Evolutionary conservation across 306 rosid genomes (phyloP).

Genomic region (Cyamopsis tetragonoloba): DNA sequence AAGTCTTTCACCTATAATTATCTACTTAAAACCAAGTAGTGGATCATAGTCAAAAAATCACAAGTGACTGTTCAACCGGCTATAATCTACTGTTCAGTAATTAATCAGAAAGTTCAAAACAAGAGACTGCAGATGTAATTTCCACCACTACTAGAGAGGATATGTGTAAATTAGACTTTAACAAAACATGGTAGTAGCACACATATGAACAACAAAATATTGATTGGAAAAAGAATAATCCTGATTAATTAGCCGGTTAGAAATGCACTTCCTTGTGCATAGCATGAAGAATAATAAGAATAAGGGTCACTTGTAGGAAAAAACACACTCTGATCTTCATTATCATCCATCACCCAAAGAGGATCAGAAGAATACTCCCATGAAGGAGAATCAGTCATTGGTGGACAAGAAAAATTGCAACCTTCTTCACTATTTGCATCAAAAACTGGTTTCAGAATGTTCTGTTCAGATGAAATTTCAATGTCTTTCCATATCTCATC

Average conservation of each 20-base stretch:
- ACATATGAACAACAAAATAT: conserved; percentile 50
- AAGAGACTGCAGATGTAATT: no score
- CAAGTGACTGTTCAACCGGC: no score
- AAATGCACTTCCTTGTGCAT: conserved; percentile 30
- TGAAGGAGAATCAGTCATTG: conserved; percentile 36
- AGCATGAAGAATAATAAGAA: conserved; percentile 44
- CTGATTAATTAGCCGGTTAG: conserved; percentile 53
- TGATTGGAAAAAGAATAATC: conserved; percentile 44
- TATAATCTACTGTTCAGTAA: no score
- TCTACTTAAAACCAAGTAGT: no score
- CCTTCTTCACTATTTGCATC: conserved; percentile 36
- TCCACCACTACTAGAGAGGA: no score
- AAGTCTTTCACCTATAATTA: no score
- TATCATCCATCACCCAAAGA: conserved; percentile 66
- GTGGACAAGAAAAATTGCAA: conserved; percentile 41
- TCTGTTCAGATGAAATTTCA: conserved; percentile 47
- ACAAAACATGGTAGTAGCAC: conserved; percentile 16
- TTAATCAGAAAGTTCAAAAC: no score
- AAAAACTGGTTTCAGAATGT: conserved; percentile 29
- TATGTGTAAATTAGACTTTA: no score
- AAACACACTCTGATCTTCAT: conserved; percentile 54
- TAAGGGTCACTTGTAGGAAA: conserved; percentile 46
- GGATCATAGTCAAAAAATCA: no score
- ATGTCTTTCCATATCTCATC: conserved; percentile 98
- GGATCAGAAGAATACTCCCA: conserved; percentile 58